These are phyloP conservation scores for Cladosporium sp. DNA, from an alignment of 2,329 filamentous ascomycete genomes.

Conservation along the genomic window DNA sequence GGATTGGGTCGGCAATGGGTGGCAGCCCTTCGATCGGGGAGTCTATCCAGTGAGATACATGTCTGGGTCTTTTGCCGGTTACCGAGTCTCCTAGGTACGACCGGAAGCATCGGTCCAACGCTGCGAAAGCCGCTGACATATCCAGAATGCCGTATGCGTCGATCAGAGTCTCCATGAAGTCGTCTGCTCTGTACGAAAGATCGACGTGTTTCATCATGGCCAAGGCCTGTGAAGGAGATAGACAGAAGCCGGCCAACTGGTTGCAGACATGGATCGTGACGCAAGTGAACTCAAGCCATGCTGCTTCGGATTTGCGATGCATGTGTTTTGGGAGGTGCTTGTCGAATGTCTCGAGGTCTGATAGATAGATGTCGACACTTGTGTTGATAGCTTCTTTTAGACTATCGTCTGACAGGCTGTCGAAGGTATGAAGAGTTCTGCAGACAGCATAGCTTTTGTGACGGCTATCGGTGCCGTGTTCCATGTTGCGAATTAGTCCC, in stretches of 20 bases:
- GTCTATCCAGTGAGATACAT: not conserved
- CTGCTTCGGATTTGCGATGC: not conserved
- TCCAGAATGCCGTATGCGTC: not conserved
- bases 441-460: not conserved
- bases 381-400: not conserved
- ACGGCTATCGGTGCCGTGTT: not conserved
- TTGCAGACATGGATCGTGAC: conserved; percentile 1
- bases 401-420: not conserved
- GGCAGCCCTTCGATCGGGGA: not conserved
- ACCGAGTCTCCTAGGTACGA: not conserved
- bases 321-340: not conserved
- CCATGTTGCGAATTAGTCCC: not conserved
- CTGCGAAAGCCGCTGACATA: not conserved
- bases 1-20: not conserved
- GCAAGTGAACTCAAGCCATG: conserved; percentile 6
- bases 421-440: not conserved
- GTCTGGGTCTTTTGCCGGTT: not conserved
- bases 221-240: not conserved
- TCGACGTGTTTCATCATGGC: conserved; percentile 5
- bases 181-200: conserved; percentile 1
- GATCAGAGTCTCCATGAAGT: conserved; percentile 3
- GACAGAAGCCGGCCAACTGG: not conserved
- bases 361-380: not conserved
- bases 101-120: not conserved
- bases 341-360: not conserved